A percentile compares a stretch with the other conserved stretches of the same genome.
phyloP scores from a whole-genome alignment of 257 asterid species.

The Nicotiana attenuata region DNA sequence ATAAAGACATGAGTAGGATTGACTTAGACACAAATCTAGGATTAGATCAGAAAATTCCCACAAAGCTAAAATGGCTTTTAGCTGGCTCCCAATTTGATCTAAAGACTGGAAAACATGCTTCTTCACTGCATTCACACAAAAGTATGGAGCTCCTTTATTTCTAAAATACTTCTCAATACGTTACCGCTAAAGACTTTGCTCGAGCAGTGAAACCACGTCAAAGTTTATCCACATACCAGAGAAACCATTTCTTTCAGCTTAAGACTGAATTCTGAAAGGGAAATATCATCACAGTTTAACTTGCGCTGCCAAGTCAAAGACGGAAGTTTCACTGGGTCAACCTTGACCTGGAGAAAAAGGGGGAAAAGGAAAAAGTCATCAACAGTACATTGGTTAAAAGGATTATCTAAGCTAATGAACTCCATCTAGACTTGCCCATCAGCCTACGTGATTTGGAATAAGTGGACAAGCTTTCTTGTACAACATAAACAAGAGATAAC shows the following conservation, averaged over 20 bases:
- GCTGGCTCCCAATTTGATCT: neutral
- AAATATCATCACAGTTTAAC: slow-evolving; percentile 43
- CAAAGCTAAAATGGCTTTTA: neutral
- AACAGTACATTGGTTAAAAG: neutral
- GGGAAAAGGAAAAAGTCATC: slow-evolving; percentile 1
- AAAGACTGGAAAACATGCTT: neutral
- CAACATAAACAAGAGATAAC: neutral
- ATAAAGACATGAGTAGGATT: neutral
- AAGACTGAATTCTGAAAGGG: slow-evolving; percentile 60
- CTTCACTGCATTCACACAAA: neutral
- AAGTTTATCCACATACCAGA: slow-evolving; percentile 52
- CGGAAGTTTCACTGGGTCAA: slow-evolving; percentile 65
- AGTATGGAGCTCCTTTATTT: neutral
- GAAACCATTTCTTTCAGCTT: slow-evolving; percentile 55
- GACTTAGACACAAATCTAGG: neutral
- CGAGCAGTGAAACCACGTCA: neutral
- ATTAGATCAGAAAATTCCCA: neutral
- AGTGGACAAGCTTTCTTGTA: neutral
- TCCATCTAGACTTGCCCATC: neutral
- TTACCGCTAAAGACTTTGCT: neutral
- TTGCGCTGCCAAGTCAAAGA: slow-evolving; percentile 80
- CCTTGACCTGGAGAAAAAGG: slow-evolving; percentile 40
- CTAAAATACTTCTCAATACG: neutral
- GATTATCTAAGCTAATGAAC: neutral
- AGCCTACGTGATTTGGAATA: neutral